Conservation (phyloP, 805 yeast species). For the Lipomyces chichibuensis region DNA sequence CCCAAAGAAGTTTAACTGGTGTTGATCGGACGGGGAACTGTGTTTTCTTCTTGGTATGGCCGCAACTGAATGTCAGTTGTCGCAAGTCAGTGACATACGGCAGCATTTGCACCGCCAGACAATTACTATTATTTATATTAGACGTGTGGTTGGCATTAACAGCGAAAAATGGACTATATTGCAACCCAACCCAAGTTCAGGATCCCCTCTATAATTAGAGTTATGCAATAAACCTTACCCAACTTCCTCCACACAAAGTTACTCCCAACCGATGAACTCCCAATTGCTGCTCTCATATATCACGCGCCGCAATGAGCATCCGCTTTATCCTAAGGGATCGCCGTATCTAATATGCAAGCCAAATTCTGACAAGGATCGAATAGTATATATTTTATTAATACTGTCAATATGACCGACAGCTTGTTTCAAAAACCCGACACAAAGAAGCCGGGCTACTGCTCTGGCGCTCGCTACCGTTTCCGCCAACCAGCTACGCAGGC, state of each 20-base stretch:
- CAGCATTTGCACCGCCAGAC: no score
- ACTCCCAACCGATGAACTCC: background rate
- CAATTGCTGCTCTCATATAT: background rate
- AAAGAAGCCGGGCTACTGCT: background rate
- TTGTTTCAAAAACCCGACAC: background rate
- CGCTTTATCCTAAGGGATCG: background rate
- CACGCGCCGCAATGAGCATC: background rate
- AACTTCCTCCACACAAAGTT: background rate
- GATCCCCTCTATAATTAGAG: no score
- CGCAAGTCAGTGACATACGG: no score
- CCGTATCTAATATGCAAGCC: background rate
- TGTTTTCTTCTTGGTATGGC: no score
- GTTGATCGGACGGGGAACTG: no score
- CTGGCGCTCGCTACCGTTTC: background rate
- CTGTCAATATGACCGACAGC: background rate
- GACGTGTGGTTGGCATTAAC: no score
- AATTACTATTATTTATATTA: no score
- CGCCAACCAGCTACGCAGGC: background rate
- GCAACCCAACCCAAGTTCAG: no score
- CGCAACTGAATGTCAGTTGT: no score
- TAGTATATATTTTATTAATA: background rate
- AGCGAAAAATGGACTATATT: no score
- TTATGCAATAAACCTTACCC: background rate
- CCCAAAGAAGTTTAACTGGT: no score
- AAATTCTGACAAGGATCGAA: background rate